These are phyloP conservation scores for Fomitopsis pulvina DNA, from an alignment of 768 basidiomycete species.

Conservation along the genomic window DNA sequence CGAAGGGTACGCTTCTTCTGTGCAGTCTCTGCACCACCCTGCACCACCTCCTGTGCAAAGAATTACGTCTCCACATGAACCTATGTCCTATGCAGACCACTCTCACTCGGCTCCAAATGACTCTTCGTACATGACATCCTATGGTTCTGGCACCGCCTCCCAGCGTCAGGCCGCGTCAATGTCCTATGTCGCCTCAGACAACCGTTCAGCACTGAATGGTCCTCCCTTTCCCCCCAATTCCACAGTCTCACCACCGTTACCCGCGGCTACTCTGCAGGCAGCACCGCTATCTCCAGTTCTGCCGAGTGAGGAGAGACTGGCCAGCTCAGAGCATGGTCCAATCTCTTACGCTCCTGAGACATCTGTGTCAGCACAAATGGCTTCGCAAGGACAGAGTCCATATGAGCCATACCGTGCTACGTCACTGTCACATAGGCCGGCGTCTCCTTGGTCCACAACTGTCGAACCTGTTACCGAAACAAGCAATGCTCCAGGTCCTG, in stretches of 20 bases:
- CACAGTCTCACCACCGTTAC: background rate
- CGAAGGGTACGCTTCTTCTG: conserved; percentile 13
- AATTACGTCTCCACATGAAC: background rate
- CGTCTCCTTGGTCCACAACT: conserved; percentile 3
- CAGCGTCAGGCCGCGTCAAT: too few species aligned
- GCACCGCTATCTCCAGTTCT: background rate
- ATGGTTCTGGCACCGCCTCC: too few species aligned
- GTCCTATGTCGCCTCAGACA: too few species aligned
- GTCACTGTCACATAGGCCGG: conserved; percentile 7
- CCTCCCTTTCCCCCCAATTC: background rate
- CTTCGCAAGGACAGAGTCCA: background rate
- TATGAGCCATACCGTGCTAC: conserved; percentile 12
- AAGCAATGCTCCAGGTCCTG: background rate
- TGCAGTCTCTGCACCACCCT: conserved; percentile 5
- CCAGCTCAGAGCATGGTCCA: conserved; percentile 6
- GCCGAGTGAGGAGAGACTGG: background rate
- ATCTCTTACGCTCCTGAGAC: background rate
- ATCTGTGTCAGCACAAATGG: background rate
- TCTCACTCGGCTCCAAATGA: background rate
- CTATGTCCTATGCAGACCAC: background rate
- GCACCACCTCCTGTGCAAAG: background rate
- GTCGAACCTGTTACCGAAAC: background rate
- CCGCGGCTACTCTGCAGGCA: background rate
- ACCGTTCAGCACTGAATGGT: background rate
- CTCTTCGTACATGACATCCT: too few species aligned